A percentile compares a stretch with the other conserved stretches of the same genome.
Conservation (phyloP, 1,284 basidiomycete species). For the Chalciporus sp. region DNA sequence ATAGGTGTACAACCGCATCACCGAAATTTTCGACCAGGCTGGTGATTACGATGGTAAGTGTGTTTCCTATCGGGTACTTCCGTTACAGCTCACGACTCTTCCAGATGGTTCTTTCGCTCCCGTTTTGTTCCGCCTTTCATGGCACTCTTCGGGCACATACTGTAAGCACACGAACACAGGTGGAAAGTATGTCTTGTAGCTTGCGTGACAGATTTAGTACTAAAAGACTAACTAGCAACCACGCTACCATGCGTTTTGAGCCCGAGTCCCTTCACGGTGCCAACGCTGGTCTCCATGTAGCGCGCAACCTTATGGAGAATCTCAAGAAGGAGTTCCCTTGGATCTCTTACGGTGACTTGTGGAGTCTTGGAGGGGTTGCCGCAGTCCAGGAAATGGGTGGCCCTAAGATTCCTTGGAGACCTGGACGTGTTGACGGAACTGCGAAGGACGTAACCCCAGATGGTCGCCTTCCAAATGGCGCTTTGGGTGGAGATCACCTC, state of each 20-base stretch:
- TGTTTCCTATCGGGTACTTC: slow-evolving; percentile 3
- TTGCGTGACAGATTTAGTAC: neutral
- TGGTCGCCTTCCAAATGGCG: slow-evolving; percentile 92
- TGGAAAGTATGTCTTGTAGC: slow-evolving; percentile 61
- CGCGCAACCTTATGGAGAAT: slow-evolving; percentile 84
- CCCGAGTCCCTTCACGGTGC: slow-evolving; percentile 85
- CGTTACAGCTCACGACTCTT: neutral
- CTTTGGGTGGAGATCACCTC: slow-evolving; percentile 84
- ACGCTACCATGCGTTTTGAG: slow-evolving; percentile 93
- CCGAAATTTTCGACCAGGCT: slow-evolving; percentile 75
- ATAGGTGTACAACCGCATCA: slow-evolving; percentile 87
- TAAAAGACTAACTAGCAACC: slow-evolving; percentile 61
- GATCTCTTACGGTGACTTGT: slow-evolving; percentile 94
- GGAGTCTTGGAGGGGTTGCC: slow-evolving; percentile 88
- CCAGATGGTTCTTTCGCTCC: slow-evolving; percentile 91
- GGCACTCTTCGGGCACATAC: slow-evolving; percentile 92
- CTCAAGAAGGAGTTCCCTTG: slow-evolving; percentile 86
- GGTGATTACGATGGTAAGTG: slow-evolving; percentile 77
- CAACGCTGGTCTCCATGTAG: slow-evolving; percentile 85
- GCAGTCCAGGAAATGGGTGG: slow-evolving; percentile 89
- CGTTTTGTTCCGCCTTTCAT: slow-evolving; percentile 90
- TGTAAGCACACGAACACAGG: slow-evolving; percentile 87
- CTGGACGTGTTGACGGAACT: slow-evolving; percentile 86
- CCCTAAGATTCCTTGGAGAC: slow-evolving; percentile 84
- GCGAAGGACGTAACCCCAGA: slow-evolving; percentile 83